Percentiles rank a stretch among this genome's conserved stretches.
Evolutionary conservation across 305 asterid genomes (phyloP).

Genomic region (Solanum chacoense): DNA sequence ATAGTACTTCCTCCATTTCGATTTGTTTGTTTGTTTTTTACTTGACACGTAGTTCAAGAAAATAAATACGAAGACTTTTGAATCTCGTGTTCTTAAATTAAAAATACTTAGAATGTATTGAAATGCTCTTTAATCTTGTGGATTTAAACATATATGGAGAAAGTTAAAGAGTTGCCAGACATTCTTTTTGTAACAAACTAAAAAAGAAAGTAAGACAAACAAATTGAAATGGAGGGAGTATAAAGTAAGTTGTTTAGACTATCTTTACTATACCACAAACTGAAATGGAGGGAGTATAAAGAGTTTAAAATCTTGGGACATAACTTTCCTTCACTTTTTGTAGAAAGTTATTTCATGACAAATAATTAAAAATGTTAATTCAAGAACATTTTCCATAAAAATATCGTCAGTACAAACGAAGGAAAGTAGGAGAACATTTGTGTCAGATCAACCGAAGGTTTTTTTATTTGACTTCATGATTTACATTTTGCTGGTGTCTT

Average conservation of each 20-base stretch:
- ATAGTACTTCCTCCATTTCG: not conserved
- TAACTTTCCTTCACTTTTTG: not conserved
- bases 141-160: not conserved
- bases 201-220: not conserved
- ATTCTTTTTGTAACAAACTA: not conserved
- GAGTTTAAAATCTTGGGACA: not conserved
- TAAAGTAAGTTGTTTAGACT: not conserved
- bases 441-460: not conserved
- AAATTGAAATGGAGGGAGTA: not conserved
- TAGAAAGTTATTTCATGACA: not conserved
- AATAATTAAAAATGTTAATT: not conserved
- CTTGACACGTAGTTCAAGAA: not conserved
- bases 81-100: not conserved
- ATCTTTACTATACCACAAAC: not conserved
- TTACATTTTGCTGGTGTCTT: not conserved
- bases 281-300: not conserved
- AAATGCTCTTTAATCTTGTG: not conserved
- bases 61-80: not conserved
- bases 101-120: not conserved
- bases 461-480: not conserved
- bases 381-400: not conserved
- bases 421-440: not conserved
- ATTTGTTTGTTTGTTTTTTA: not conserved
- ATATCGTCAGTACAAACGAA: not conserved
- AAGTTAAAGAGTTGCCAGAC: not conserved